Evolutionary conservation across 345 rosid species (phyloP).

Genomic region (Chamaenerion angustifolium): DNA sequence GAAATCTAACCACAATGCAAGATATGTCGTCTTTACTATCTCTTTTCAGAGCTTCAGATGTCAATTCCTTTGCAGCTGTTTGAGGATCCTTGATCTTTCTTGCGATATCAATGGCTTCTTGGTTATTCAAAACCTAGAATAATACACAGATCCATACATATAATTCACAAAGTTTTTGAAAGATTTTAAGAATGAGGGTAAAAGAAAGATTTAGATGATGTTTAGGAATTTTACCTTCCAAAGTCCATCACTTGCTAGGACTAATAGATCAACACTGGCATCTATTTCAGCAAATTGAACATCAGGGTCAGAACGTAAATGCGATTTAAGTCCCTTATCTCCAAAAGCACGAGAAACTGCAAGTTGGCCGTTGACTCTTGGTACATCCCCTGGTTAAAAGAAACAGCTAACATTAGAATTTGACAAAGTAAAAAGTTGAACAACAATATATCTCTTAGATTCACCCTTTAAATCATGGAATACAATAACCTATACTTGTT

Average conservation of each 20-base stretch:
- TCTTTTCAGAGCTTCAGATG: slow-evolving; percentile 11
- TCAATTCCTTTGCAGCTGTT: slow-evolving; percentile 11
- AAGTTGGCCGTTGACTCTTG: slow-evolving; percentile 25
- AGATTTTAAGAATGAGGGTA: too few relatives aligned
- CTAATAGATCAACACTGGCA: slow-evolving; percentile 2
- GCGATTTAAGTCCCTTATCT: slow-evolving; percentile 17
- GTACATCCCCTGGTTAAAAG: slow-evolving; percentile 20
- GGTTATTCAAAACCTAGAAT: slow-evolving; percentile 11
- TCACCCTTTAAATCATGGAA: too few relatives aligned
- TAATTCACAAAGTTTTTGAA: neutral
- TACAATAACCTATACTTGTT: too few relatives aligned
- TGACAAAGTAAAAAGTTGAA: too few relatives aligned
- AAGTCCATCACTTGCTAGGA: slow-evolving; percentile 18
- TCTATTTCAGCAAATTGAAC: slow-evolving; percentile 7
- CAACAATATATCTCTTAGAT: too few relatives aligned
- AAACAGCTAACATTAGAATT: neutral
- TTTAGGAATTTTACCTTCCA: slow-evolving; percentile 9
- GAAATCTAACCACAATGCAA: slow-evolving; percentile 12
- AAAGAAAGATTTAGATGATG: too few relatives aligned
- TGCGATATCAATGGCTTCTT: slow-evolving; percentile 14
- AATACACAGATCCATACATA: neutral
- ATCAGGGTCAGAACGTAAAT: slow-evolving; percentile 16
- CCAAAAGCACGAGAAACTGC: slow-evolving; percentile 28
- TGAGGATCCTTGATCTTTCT: slow-evolving; percentile 10
- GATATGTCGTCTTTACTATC: slow-evolving; percentile 18